Evolutionary conservation across 2,329 filamentous ascomycete genomes (phyloP).

Genomic region (Rutstroemia sp.): DNA sequence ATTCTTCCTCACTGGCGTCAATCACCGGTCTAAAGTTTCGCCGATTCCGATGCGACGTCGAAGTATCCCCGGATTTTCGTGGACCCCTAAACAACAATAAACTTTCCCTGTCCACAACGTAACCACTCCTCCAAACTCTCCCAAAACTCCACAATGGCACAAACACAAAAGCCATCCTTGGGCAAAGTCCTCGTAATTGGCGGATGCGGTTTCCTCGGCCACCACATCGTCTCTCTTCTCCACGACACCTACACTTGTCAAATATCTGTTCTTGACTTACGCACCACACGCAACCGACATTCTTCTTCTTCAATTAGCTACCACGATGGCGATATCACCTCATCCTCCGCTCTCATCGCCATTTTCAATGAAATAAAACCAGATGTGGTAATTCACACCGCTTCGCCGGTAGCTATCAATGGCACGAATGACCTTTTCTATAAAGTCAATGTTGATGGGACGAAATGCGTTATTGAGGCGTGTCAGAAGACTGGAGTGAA

Average conservation of each 20-base stretch:
- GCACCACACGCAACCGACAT: constrained; percentile 59
- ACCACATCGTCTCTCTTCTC: constrained; percentile 72
- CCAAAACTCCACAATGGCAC: neutral
- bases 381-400: constrained; percentile 85
- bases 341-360: constrained; percentile 49
- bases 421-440: constrained; percentile 57
- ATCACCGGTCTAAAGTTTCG: no score
- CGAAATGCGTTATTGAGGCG: constrained; percentile 67
- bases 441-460: constrained; percentile 85
- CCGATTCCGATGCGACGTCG: no score
- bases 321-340: constrained; percentile 72
- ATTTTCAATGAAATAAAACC: constrained; percentile 63
- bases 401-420: constrained; percentile 55
- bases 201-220: constrained; percentile 77
- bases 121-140: no score
- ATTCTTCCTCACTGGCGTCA: no score
- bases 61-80: no score
- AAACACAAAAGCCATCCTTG: constrained; percentile 31
- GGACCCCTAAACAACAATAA: no score
- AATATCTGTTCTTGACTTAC: constrained; percentile 67
- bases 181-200: constrained; percentile 73
- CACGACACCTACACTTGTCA: constrained; percentile 44
- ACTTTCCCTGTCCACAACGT: no score
- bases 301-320: constrained; percentile 48
- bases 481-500: constrained; percentile 64